Evolutionary conservation across 2,329 filamentous ascomycete genomes (phyloP).

Genomic region (Trichoderma guizhouense): DNA sequence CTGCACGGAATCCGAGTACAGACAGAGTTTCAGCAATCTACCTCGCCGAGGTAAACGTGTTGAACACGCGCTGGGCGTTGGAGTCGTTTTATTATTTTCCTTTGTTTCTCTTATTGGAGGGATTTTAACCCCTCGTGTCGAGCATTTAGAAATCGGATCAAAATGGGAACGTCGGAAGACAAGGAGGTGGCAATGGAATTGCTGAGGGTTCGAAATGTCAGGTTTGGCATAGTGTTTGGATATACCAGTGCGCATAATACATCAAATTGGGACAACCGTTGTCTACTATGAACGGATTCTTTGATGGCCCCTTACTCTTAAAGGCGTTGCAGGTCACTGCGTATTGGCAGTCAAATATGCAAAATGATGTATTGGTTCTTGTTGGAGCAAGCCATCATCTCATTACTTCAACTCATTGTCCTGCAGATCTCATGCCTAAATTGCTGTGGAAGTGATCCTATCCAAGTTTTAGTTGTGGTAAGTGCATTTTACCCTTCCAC

Average conservation of each 20-base stretch:
- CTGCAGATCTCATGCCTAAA: no score
- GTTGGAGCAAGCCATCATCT: no score
- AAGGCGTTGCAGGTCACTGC: no score
- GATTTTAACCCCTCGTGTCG: neutral
- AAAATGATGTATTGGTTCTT: no score
- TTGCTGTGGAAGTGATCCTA: no score
- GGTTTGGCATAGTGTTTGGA: neutral
- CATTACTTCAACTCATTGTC: no score
- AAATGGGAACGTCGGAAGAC: neutral
- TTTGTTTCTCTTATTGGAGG: neutral
- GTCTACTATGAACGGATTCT: neutral
- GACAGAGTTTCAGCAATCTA: conserved; percentile 34
- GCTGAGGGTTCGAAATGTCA: neutral
- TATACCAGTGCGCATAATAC: neutral
- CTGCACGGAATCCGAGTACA: conserved; percentile 39
- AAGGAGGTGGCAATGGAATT: neutral
- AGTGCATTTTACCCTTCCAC: no score
- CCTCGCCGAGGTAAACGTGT: neutral
- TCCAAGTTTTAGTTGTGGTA: no score
- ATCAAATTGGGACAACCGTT: neutral
- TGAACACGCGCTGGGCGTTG: neutral
- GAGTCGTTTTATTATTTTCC: neutral
- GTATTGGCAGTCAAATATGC: no score
- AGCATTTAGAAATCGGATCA: neutral
- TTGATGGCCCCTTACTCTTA: neutral